Evolutionary conservation across 1,284 basidiomycete genomes (phyloP), one percentile per base, ranked within the genome.

Genomic region (Irpex sp.): DNA sequence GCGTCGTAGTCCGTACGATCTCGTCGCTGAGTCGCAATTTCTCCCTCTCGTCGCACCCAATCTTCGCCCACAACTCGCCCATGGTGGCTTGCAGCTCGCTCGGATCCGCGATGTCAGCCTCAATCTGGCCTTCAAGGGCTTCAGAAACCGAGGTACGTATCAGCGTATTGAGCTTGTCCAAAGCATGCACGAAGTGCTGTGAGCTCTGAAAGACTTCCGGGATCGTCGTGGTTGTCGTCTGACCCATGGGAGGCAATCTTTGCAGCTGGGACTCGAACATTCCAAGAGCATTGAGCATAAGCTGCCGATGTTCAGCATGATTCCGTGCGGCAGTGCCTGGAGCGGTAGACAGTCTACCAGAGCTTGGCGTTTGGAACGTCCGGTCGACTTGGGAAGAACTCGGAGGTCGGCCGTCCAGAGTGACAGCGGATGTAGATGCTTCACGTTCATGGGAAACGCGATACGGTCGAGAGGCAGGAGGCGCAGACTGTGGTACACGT

Each of bases 41-140:
- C 62, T 93, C 91, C 47, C 90, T 75, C 69, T 86, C 89, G 63
- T 93, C 90, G 3, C 80, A 81, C 0, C 88, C 87, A 8, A 92
- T 82, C 57, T 79, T 75, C 60, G 82, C 78, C 89, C 89, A 93
- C 21, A 91, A 74, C 62, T 85, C 84, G 3, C 79, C 81, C 26
- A 84, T 70, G 55, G 82, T 79, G 48, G 74, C 73, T 17, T 71
- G 70, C 13, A 57, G 65, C 8, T 67, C 74, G 21, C 71, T 73
- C 49, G 72, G 73, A 17, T 77, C 78, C 34, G 81, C 84, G 1
- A 93, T 84, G 70, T 92, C 90, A 0, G 87, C 84, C 52, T 89
- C 84, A 57, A 93, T 88, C 73, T 91, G 88, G 59, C 83, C 80
- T 65, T 91, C 87, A 56, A 92, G 72, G 1, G 89, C 86, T 49